Percentiles rank a stretch among this genome's conserved stretches.
phyloP scores from a whole-genome alignment of 2,329 filamentous ascomycete genomes.

The Hypocreales sp. region DNA sequence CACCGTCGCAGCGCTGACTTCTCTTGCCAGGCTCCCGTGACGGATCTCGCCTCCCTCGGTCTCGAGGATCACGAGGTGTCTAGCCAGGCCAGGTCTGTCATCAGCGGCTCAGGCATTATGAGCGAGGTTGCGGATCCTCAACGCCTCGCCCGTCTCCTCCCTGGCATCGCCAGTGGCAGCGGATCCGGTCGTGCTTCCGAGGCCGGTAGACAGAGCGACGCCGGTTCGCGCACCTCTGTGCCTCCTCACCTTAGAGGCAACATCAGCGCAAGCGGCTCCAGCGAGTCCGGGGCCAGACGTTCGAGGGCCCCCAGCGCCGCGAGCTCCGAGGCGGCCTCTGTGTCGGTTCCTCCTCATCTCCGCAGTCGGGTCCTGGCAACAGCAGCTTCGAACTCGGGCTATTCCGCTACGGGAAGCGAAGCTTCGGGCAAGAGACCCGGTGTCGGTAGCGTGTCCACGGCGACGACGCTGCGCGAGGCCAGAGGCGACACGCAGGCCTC shows the following conservation, averaged over 20 bases:
- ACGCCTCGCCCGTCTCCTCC: no score
- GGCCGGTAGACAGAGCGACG: not conserved
- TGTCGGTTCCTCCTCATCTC: not conserved
- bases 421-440: not conserved
- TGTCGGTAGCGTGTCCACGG: conserved; percentile 11
- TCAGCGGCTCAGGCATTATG: no score
- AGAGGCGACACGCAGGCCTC: conserved; percentile 1
- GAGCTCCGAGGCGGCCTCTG: not conserved
- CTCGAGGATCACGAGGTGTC: conserved; percentile 4
- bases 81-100: no score
- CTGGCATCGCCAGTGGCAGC: not conserved
- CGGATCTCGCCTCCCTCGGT: conserved; percentile 8
- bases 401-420: not conserved
- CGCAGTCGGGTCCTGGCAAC: not conserved
- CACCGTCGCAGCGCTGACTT: no score
- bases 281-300: no score
- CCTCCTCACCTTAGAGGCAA: conserved; percentile 3
- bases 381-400: not conserved
- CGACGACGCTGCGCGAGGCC: conserved; percentile 12
- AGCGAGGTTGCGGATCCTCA: no score
- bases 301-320: not conserved
- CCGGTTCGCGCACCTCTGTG: not conserved
- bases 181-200: not conserved
- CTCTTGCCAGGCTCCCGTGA: conserved; percentile 11
- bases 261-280: not conserved